Evolutionary conservation across 2,329 filamentous ascomycete genomes (phyloP).

Genomic region (Aspergillus ruber): DNA sequence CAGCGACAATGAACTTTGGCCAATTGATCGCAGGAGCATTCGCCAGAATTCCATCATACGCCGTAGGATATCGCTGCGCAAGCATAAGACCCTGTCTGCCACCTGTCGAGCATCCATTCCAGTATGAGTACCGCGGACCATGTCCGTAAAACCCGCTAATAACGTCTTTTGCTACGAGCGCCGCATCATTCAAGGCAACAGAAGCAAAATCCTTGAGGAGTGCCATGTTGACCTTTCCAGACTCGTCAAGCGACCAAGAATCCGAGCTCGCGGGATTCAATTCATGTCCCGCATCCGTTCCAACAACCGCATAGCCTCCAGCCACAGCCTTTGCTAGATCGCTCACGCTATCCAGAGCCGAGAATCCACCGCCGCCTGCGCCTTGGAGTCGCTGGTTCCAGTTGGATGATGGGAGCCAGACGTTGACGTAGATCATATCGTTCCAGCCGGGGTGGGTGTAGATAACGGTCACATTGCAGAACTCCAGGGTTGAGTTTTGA

Average conservation of each 20-base stretch:
- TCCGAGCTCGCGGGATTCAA: not conserved
- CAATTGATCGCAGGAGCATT: slow-evolving; percentile 37
- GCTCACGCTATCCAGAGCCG: not conserved
- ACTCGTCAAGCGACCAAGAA: slow-evolving; percentile 10
- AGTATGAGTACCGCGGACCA: slow-evolving; percentile 35
- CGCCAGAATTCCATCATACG: slow-evolving; percentile 42
- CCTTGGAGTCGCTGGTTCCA: slow-evolving; percentile 35
- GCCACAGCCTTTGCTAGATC: slow-evolving; percentile 2
- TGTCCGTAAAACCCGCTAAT: slow-evolving; percentile 24
- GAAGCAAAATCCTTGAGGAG: slow-evolving; percentile 27
- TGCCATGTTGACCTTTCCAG: slow-evolving; percentile 28
- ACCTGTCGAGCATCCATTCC: slow-evolving; percentile 41
- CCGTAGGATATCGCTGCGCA: slow-evolving; percentile 37
- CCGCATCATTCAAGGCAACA: slow-evolving; percentile 26
- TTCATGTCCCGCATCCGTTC: slow-evolving; percentile 13
- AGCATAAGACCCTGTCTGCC: slow-evolving; percentile 41
- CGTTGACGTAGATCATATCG: slow-evolving; percentile 24
- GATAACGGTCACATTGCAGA: slow-evolving; percentile 35
- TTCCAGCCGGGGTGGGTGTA: slow-evolving; percentile 32
- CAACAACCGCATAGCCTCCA: slow-evolving; percentile 12
- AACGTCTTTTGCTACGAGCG: slow-evolving; percentile 23
- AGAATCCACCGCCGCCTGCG: slow-evolving; percentile 33
- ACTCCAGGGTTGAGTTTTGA: slow-evolving; percentile 5
- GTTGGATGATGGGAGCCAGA: slow-evolving; percentile 24
- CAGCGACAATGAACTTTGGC: slow-evolving; percentile 9